Evolutionary conservation across 1,284 basidiomycete genomes (phyloP).

Genomic region (Papiliotrema laurentii): DNA sequence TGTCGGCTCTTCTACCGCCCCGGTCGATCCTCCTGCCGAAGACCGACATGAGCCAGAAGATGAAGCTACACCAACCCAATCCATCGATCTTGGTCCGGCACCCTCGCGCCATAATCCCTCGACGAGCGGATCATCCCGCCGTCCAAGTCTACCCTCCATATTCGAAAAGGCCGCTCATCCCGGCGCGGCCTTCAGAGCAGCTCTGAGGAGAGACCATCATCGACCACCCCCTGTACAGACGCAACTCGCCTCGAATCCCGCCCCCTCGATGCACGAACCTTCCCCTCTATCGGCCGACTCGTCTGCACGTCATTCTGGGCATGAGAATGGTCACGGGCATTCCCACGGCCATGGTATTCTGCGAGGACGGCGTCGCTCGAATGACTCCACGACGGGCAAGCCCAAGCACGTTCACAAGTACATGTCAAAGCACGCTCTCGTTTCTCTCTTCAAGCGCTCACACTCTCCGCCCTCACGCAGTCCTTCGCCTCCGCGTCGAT

Average conservation of each 20-base stretch:
- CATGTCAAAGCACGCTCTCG: conserved; percentile 30
- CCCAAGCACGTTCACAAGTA: conserved; percentile 8
- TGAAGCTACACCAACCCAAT: background rate
- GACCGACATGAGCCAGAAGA: background rate
- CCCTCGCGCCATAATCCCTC: conserved; percentile 8
- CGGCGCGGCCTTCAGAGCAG: conserved; percentile 32
- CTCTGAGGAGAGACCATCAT: conserved; percentile 22
- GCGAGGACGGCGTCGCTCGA: conserved; percentile 18
- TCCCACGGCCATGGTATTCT: conserved; percentile 16
- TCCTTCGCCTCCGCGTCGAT: conserved; percentile 34
- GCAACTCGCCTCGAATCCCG: conserved; percentile 4
- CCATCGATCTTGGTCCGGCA: background rate
- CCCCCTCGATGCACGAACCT: too few species aligned
- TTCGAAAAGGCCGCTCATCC: conserved; percentile 45
- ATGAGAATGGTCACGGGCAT: too few species aligned
- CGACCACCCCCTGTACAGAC: background rate
- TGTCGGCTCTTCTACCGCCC: too few species aligned
- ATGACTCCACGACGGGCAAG: conserved; percentile 9
- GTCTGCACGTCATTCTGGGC: too few species aligned
- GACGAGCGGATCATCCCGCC: conserved; percentile 23
- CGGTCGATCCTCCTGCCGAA: too few species aligned
- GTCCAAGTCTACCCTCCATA: conserved; percentile 47
- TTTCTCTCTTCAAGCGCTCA: conserved; percentile 37
- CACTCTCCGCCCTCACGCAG: conserved; percentile 41
- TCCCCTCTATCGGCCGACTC: too few species aligned